A percentile compares a stretch with the other conserved stretches of the same genome.
These are phyloP conservation scores for Aureobasidium leucospermi DNA, from an alignment of 2,329 filamentous ascomycete species.

Conservation along the genomic window DNA sequence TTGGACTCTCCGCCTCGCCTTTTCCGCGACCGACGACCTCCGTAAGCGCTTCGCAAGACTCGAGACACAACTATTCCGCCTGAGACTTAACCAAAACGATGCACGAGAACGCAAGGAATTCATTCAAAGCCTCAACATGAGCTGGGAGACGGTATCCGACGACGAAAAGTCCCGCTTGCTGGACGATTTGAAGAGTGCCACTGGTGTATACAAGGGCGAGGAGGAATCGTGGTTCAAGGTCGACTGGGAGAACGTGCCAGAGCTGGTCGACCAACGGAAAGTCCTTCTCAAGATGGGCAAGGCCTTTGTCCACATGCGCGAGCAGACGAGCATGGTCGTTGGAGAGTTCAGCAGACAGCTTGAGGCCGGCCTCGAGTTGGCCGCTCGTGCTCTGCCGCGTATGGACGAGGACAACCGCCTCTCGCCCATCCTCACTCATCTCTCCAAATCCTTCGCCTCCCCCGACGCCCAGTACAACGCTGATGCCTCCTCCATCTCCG, in stretches of 20 bases:
- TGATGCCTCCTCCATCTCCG: slow-evolving; percentile 48
- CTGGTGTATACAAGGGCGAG: slow-evolving; percentile 49
- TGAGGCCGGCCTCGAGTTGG: slow-evolving; percentile 80
- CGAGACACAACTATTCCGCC: slow-evolving; percentile 81
- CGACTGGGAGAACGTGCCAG: slow-evolving; percentile 87
- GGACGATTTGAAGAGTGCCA: slow-evolving; percentile 54
- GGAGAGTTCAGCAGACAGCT: slow-evolving; percentile 75
- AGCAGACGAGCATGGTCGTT: slow-evolving; percentile 83
- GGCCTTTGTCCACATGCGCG: slow-evolving; percentile 81
- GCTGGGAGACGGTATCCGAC: slow-evolving; percentile 76
- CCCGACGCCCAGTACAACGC: slow-evolving; percentile 76
- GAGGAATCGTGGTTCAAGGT: slow-evolving; percentile 94
- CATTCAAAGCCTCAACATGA: slow-evolving; percentile 66
- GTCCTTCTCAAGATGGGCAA: slow-evolving; percentile 75
- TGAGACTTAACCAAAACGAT: slow-evolving; percentile 75
- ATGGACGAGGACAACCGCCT: slow-evolving; percentile 95
- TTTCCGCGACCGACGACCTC: slow-evolving; percentile 84
- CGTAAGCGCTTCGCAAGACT: slow-evolving; percentile 77
- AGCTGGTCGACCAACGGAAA: slow-evolving; percentile 71
- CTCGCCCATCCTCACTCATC: slow-evolving; percentile 64
- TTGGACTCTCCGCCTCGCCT: slow-evolving; percentile 90
- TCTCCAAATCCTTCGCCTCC: slow-evolving; percentile 93
- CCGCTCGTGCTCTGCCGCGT: slow-evolving; percentile 80
- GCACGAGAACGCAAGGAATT: slow-evolving; percentile 66
- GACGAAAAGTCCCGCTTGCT: slow-evolving; percentile 67